phyloP scores from a whole-genome alignment of 1,284 basidiomycete genomes.

The Meripilus lineatus region DNA sequence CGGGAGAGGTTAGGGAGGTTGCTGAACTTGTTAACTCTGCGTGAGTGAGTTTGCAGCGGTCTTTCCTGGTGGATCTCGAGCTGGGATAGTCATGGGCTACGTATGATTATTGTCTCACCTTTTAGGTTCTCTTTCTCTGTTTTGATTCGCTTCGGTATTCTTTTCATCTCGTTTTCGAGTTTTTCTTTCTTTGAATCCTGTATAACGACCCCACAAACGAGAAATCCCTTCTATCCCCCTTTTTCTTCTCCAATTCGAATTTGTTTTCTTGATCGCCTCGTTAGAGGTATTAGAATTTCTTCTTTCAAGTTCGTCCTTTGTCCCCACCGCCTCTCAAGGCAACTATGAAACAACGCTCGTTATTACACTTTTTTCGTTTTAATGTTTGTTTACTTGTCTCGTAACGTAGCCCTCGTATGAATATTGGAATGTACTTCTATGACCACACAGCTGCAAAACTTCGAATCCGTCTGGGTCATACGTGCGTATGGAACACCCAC shows the following conservation, averaged over 20 bases:
- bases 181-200: too few species aligned
- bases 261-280: neutral
- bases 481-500: too few species aligned
- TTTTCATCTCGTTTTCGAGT: neutral
- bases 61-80: too few species aligned
- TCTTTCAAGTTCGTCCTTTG: neutral
- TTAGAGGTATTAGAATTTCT: neutral
- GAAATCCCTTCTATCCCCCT: neutral
- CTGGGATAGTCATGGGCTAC: neutral
- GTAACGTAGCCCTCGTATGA: neutral
- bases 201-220: too few species aligned
- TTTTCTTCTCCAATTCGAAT: neutral
- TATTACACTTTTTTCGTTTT: neutral
- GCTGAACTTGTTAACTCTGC: constrained; percentile 19
- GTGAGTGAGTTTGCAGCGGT: constrained; percentile 11
- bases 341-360: neutral
- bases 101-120: too few species aligned
- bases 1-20: constrained; percentile 49
- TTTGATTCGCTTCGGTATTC: neutral
- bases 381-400: neutral
- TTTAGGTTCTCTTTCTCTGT: neutral
- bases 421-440: neutral
- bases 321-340: neutral
- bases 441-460: neutral
- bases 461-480: neutral